Evolutionary conservation across 2,329 filamentous ascomycete species (phyloP), one percentile per base, ranked within the genome.

Genomic region (Clarireedia homoeocarpa): DNA sequence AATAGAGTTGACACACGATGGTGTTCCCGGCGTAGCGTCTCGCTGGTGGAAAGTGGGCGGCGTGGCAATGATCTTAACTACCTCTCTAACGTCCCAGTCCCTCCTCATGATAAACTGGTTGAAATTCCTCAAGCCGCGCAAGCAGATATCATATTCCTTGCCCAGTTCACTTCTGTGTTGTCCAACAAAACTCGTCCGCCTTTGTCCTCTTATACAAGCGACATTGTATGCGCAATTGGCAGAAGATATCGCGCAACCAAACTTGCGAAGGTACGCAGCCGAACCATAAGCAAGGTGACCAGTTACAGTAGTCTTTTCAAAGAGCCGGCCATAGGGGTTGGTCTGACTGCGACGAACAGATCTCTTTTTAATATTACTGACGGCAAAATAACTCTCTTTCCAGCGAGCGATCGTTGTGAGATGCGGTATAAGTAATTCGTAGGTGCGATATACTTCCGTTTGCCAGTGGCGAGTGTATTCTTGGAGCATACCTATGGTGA

Each of bases 41-140:
- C 9, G 5, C 12, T 34, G 30, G 10, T 4, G 30, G 30, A 12
- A 1, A 4, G 4, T 4, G 12, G 10, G 12, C 30, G 30, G 30
- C 30, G 30, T 12, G 12, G 6, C 17, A 10, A 12, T 14, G 12
- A 24, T 34, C 20, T n/a, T n/a, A 7, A 20, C 14, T 34, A 24
- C 51, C 9, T 39, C 45, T 9, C 9, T 7, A n/a, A 56, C 48
- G 23, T 56, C 7, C 55, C 55, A 57, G 20, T 57, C 55, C 48
- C 55, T 53, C 7, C 9, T 42, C 30, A 45, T 27, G 15, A 48
- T 15, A 5, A 36, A 9, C n/a, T n/a, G n/a, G 9, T 53, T 42
- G 10, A 57, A 57, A 5, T 26, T 12, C 15, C 55, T 48, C 34
- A 57, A 23, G 24, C 44, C 26, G 7, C 27, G 14, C n/a, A 57